Base-by-base conservation (phyloP, 1,139 yeast genomes). In the Zhuliangozyma blackwelliae region DNA sequence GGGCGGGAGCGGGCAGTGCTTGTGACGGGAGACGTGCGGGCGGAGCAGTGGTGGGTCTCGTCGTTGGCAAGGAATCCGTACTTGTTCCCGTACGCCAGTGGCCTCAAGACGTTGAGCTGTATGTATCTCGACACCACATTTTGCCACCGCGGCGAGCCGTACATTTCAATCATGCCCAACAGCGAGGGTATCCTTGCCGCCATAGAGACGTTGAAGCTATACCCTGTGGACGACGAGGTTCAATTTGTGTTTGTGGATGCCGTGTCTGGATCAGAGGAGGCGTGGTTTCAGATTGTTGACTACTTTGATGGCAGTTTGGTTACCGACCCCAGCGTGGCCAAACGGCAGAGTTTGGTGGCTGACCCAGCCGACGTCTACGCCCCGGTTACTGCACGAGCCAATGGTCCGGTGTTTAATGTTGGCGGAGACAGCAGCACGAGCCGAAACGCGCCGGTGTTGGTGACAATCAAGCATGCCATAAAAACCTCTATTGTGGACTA, bases 81-180 rank as follows among this genome's bases (percentile, higher is more conserved):
- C 7, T 49, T 80, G 13, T 52, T 65, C 20, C 79, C 81, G 0
- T 79, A 66, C 41, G 55, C 65, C 1, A 44, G 55, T 2, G 67
- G 71, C 0, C 39, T 55, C 5, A 59, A 55, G 35, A 40, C 45
- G 0, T 50, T 80, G 10, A 72, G 70, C 36, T 68, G 67, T 37
- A 56, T 79, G 8, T 79, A 80, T 47, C 54, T 78, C 12, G 87
- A 80, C 50, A 72, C 82, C 4, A 73, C 82, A 0, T 79, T 75
- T 50, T 69, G 70, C 1, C 66, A 69, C 42, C 58, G 81, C 34
- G 69, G 67, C 1, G 75, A 72, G 36, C 81, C 80, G 0, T 72
- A 57, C 41, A 65, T 73, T 11, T 65, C 63, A 13, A 66, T 75
- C 36, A 59, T 62, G 1, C 55, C 64, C 1, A 77, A 77, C 44